phyloP scores from a whole-genome alignment of 1,284 basidiomycete species.

The Trichosporon faecale region DNA sequence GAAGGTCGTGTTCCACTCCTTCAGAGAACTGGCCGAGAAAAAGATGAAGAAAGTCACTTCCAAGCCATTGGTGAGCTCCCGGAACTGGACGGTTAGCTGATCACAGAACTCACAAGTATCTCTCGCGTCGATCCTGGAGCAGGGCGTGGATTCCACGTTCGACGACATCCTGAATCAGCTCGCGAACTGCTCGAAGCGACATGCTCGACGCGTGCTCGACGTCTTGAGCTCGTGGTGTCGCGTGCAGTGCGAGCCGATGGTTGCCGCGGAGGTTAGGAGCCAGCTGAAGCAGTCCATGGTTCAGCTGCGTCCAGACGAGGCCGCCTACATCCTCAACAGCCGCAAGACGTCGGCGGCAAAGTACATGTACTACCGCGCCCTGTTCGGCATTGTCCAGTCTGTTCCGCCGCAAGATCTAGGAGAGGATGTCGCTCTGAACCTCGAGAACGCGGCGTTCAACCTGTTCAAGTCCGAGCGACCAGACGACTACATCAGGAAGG shows the following conservation, averaged over 20 bases:
- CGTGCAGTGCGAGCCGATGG: constrained; percentile 66
- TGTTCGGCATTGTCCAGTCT: constrained; percentile 71
- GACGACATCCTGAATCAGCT: constrained; percentile 77
- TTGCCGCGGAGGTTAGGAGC: constrained; percentile 51
- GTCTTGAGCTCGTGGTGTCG: constrained; percentile 83
- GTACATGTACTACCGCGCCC: constrained; percentile 81
- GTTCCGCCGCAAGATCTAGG: constrained; percentile 71
- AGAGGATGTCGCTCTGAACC: constrained; percentile 68
- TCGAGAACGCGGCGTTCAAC: constrained; percentile 83
- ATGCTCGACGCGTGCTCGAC: constrained; percentile 79
- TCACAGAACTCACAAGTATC: constrained; percentile 65
- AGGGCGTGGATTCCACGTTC: constrained; percentile 68
- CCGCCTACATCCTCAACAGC: constrained; percentile 63
- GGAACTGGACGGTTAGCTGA: constrained; percentile 11
- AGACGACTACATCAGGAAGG: constrained; percentile 63
- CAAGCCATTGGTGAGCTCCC: constrained; percentile 61
- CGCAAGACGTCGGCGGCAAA: constrained; percentile 74
- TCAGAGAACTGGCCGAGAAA: constrained; percentile 69
- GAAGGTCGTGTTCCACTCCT: constrained; percentile 79
- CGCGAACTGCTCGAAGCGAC: constrained; percentile 78
- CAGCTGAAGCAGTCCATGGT: constrained; percentile 43
- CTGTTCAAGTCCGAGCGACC: constrained; percentile 74
- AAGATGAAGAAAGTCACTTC: constrained; percentile 72
- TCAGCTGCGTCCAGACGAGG: constrained; percentile 54
- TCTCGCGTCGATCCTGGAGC: constrained; percentile 65